These are phyloP conservation scores for Corylus heterophylla DNA, from an alignment of 306 rosid genomes.

Conservation along the genomic window DNA sequence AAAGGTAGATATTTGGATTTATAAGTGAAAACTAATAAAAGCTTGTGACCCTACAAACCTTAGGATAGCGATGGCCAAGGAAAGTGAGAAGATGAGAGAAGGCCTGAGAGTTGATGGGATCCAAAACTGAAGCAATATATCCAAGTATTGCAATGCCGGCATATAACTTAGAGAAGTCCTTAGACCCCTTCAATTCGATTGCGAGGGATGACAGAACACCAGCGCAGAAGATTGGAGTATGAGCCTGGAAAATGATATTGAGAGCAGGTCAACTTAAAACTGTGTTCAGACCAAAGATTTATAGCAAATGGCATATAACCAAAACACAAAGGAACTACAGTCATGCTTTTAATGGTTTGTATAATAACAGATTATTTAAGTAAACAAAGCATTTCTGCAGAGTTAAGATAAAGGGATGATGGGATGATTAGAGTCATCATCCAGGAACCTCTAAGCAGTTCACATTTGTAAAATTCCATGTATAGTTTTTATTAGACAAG, in stretches of 20 bases:
- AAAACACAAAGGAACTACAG: background rate
- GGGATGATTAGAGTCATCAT: background rate
- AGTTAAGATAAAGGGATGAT: background rate
- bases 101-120: conserved; percentile 53
- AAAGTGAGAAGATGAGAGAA: conserved; percentile 72
- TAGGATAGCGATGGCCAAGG: conserved; percentile 82
- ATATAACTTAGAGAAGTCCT: conserved; percentile 87
- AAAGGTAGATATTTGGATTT: background rate
- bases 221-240: conserved; percentile 52
- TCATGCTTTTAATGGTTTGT: background rate
- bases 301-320: background rate
- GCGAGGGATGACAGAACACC: conserved; percentile 71
- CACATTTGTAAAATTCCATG: background rate
- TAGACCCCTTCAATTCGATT: conserved; percentile 69
- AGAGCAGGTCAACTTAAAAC: conserved; percentile 15
- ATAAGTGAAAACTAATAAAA: background rate
- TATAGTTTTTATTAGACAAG: background rate
- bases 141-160: conserved; percentile 90
- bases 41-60: conserved; percentile 52
- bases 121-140: conserved; percentile 65
- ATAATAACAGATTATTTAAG: background rate
- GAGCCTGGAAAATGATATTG: conserved; percentile 53
- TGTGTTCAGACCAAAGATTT: conserved; percentile 16
- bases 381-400: background rate
- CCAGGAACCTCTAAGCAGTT: background rate